These are phyloP conservation scores for Trichoderma cornu-damae DNA, from an alignment of 2,329 filamentous ascomycete species.

Conservation along the genomic window DNA sequence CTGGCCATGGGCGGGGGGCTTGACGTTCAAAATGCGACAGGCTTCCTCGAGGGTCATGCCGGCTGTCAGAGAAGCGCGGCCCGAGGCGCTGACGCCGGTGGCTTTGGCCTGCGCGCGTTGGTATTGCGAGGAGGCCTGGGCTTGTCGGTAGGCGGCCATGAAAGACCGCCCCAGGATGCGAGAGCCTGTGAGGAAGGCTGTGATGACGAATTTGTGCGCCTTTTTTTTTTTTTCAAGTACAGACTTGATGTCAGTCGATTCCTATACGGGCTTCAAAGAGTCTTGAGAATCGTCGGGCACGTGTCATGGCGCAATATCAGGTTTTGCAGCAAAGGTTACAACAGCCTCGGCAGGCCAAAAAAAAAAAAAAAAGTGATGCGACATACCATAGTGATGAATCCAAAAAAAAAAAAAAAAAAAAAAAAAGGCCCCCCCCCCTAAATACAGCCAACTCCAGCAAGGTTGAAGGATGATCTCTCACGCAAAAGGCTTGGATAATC, in stretches of 20 bases:
- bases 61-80: constrained; percentile 52
- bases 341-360: constrained; percentile 1
- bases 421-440: too few relatives aligned
- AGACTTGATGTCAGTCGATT: not conserved
- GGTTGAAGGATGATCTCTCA: not conserved
- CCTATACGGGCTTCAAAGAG: not conserved
- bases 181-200: constrained; percentile 83
- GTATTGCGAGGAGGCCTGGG: constrained; percentile 79
- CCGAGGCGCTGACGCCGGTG: constrained; percentile 48
- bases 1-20: constrained; percentile 69
- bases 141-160: constrained; percentile 91
- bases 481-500: not conserved
- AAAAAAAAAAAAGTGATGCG: constrained; percentile 1
- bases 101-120: constrained; percentile 64
- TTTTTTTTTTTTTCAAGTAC: constrained; percentile 41
- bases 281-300: not conserved
- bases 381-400: constrained; percentile 1
- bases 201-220: constrained; percentile 87
- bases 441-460: not conserved
- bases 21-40: constrained; percentile 94
- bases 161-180: constrained; percentile 93
- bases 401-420: constrained; percentile 2
- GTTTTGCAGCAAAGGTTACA: not conserved
- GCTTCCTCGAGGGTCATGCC: constrained; percentile 94
- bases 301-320: not conserved